Evolutionary conservation across 768 basidiomycete species (phyloP), one percentile per base, ranked within the genome.

Genomic region (Hygrophoropsis aurantiaca): DNA sequence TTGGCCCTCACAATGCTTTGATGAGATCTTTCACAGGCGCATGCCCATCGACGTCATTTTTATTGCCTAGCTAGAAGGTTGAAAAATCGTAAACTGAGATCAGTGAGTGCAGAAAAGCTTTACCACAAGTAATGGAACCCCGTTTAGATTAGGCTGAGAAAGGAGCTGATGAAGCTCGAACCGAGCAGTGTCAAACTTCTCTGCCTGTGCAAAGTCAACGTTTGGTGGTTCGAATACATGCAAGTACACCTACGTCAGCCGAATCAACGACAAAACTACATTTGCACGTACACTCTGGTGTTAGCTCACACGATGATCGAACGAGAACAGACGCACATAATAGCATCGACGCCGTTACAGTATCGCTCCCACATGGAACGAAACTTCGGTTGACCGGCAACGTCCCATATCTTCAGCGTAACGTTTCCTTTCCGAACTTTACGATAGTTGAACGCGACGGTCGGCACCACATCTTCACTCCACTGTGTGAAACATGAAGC

Each of bases 381-480:
- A 62, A 94, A 97, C 62, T 90, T 91, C 5, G 92, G 88, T 71
- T 95, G 93, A 24, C 92, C 92, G 52, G 93, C 93, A 32, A 97
- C 89, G 65, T 97, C 94, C 94, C 94, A 97, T 40, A 97, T 83
- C 65, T 93, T 95, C 60, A 97, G 72, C 1, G 89, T 91, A 1
- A 95, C 84, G 50, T 92, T 94, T 11, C 91, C 92, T 58, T 90
- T 92, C 52, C 85, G 75, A 11, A 95, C 84, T 64, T 90, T 91
- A 16, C 90, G 78, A 58, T 93, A 84, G 57, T 93, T 94, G 74
- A 93, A 97, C 6, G 93, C 91, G 18, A 97, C 88, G 1, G 94
- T 97, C 1, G 94, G 94, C 0, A 93, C 93, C n/a, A 94, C 91
- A 45, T 95, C 94, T 72, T 94, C 91, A 49, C 88, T 91, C 88